Evolutionary conservation across 495 filamentous ascomycete species (phyloP).

Genomic region (Xylaria telfairii): DNA sequence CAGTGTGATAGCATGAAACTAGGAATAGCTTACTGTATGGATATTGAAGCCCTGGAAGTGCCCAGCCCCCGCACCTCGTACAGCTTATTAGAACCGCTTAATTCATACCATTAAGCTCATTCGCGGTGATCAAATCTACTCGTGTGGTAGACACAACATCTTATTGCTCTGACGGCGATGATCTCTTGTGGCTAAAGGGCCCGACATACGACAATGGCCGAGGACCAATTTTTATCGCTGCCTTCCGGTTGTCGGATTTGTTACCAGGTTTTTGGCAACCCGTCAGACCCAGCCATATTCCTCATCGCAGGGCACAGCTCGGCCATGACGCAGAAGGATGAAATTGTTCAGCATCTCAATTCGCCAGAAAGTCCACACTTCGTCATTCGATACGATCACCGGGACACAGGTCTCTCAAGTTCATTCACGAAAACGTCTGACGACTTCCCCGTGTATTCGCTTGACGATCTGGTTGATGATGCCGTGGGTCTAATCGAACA

Average conservation of each 20-base stretch:
- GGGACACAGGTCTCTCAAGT: neutral
- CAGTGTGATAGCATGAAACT: neutral
- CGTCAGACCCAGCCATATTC: constrained; percentile 9
- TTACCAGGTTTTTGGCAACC: constrained; percentile 11
- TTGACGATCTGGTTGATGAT: constrained; percentile 22
- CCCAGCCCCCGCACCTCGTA: no score
- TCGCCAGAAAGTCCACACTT: neutral
- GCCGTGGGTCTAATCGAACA: constrained; percentile 21
- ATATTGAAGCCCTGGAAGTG: no score
- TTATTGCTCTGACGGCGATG: neutral
- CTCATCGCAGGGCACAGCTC: constrained; percentile 7
- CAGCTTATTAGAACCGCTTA: no score
- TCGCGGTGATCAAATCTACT: no score
- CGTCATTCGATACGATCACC: constrained; percentile 5
- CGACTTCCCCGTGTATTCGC: constrained; percentile 6
- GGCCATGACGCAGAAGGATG: constrained; percentile 9
- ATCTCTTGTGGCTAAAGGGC: neutral
- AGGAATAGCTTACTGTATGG: no score
- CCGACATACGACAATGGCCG: constrained; percentile 14
- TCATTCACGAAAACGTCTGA: neutral
- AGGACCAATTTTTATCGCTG: constrained; percentile 13
- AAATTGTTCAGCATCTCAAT: neutral
- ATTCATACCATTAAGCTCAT: no score
- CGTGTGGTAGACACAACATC: neutral
- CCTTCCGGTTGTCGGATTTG: constrained; percentile 25